A percentile compares a stretch with the other conserved stretches of the same genome.
Conservation (phyloP, 2,329 filamentous ascomycete species). For the Periconia digitata region DNA sequence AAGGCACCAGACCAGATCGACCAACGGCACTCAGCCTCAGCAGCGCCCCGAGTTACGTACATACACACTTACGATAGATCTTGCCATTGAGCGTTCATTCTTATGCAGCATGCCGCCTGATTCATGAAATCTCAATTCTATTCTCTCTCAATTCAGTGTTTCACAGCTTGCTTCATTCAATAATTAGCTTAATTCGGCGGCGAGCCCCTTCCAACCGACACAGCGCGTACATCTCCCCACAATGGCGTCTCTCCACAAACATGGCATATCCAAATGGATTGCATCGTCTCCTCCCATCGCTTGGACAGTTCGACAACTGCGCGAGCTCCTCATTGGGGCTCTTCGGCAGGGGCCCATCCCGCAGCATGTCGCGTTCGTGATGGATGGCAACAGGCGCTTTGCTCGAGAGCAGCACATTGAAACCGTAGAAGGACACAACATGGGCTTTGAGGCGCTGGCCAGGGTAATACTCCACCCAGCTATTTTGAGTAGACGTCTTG, state of each 20-base stretch:
- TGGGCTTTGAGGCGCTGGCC: conserved; percentile 93
- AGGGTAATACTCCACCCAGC: conserved; percentile 56
- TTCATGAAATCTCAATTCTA: conserved; percentile 19
- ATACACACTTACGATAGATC: too few relatives aligned
- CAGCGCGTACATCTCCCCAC: conserved; percentile 18
- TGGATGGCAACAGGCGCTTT: conserved; percentile 97
- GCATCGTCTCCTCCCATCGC: conserved; percentile 87
- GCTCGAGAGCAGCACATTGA: conserved; percentile 89
- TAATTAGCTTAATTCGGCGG: neutral
- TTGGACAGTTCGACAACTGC: conserved; percentile 77
- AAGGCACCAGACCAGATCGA: conserved; percentile 20
- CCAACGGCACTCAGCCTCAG: conserved; percentile 30
- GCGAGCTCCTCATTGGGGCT: conserved; percentile 84
- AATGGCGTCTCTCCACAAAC: conserved; percentile 59
- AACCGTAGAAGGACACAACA: conserved; percentile 91
- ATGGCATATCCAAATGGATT: conserved; percentile 71
- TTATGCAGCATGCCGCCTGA: conserved; percentile 31
- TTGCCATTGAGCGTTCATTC: conserved; percentile 24
- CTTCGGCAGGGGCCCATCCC: conserved; percentile 89
- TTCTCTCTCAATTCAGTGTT: conserved; percentile 1
- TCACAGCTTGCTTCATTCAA: neutral
- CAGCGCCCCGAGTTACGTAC: conserved; percentile 25
- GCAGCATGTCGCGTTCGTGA: conserved; percentile 96
- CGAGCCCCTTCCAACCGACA: conserved; percentile 11
- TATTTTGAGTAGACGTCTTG: conserved; percentile 34